Percentiles rank a stretch among this genome's conserved stretches.
phyloP scores from a whole-genome alignment of 2,329 filamentous ascomycete genomes.

The Capronia americana region DNA sequence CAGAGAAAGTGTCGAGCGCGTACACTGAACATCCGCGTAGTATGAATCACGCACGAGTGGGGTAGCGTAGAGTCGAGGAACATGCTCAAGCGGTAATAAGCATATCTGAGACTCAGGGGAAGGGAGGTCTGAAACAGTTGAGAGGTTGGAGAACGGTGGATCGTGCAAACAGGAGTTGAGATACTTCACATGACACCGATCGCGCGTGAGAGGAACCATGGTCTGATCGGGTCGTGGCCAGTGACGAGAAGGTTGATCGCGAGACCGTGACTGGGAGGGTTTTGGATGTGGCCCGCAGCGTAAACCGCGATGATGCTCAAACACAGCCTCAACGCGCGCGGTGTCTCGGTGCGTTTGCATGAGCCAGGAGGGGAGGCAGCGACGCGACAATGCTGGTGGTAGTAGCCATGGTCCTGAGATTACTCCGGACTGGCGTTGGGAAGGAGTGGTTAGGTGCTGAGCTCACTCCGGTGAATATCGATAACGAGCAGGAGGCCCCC shows the following conservation, averaged over 20 bases:
- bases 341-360: neutral
- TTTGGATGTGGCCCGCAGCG: slow-evolving; percentile 10
- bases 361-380: neutral
- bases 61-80: neutral
- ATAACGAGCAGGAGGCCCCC: slow-evolving; percentile 26
- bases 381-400: neutral
- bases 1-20: neutral
- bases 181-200: neutral
- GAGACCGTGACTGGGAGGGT: slow-evolving; percentile 13
- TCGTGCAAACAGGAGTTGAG: slow-evolving; percentile 1
- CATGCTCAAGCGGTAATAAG: neutral
- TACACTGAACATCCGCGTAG: neutral
- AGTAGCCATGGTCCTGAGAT: too few species aligned
- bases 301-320: slow-evolving; percentile 1
- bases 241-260: slow-evolving; percentile 1
- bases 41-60: neutral
- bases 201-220: neutral
- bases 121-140: slow-evolving; percentile 26
- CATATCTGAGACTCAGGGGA: slow-evolving; percentile 26
- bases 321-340: slow-evolving; percentile 5
- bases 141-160: slow-evolving; percentile 12
- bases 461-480: slow-evolving; percentile 28
- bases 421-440: neutral
- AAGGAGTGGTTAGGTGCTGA: slow-evolving; percentile 22
- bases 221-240: slow-evolving; percentile 3